A percentile compares a stretch with the other conserved stretches of the same genome.
These are phyloP conservation scores for Pyricularia sp. DNA, from an alignment of 2,329 filamentous ascomycete species.

Conservation along the genomic window DNA sequence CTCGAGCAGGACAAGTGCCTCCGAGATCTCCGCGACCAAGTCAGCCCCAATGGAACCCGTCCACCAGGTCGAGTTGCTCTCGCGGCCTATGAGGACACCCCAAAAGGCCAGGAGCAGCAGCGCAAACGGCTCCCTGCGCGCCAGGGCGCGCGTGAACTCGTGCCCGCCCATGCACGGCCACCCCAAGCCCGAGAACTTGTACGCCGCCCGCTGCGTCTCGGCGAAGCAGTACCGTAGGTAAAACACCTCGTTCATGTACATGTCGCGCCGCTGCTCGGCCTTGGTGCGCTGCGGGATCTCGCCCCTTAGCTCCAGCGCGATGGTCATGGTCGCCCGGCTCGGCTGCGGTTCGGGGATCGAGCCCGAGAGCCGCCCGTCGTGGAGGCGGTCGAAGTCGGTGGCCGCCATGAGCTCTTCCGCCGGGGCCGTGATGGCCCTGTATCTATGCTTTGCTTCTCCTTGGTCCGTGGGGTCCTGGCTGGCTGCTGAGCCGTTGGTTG, in stretches of 20 bases:
- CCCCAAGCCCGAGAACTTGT: constrained; percentile 1
- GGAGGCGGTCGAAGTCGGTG: background rate
- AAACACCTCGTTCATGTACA: constrained; percentile 3
- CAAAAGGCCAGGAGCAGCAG: constrained; percentile 2
- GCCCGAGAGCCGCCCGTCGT: background rate
- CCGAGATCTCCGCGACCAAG: constrained; percentile 4
- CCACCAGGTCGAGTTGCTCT: constrained; percentile 4
- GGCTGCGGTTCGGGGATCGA: background rate
- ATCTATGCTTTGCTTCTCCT: background rate
- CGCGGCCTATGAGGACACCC: constrained; percentile 3
- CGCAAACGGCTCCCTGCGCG: constrained; percentile 1
- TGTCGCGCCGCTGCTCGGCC: constrained; percentile 3
- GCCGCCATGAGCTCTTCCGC: background rate
- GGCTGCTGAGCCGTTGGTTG: background rate
- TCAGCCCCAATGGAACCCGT: background rate
- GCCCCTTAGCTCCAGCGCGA: background rate
- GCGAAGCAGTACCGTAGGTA: constrained; percentile 4
- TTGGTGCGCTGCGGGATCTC: background rate
- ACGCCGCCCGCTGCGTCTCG: background rate
- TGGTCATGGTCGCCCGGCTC: background rate
- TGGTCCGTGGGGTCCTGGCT: background rate
- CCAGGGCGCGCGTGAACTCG: constrained; percentile 2
- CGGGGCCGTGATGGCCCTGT: background rate
- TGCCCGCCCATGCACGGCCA: constrained; percentile 3
- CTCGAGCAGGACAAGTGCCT: constrained; percentile 2